A percentile compares a stretch with the other conserved stretches of the same genome.
Evolutionary conservation across 495 filamentous ascomycete species (phyloP).

Genomic region (Elasticomyces elasticus): DNA sequence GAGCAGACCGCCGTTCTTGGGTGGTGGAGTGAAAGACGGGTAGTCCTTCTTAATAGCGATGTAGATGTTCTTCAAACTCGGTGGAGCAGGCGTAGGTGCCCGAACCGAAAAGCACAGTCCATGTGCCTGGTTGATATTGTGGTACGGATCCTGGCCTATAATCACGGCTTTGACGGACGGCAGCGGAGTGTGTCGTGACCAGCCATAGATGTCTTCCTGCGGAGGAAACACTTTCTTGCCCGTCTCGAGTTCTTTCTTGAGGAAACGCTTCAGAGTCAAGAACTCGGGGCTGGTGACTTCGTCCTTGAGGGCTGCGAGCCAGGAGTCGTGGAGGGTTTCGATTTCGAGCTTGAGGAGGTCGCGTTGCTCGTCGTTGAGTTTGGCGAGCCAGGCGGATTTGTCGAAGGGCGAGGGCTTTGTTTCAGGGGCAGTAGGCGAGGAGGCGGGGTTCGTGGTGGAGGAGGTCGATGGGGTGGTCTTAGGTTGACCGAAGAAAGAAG

Average conservation of each 20-base stretch:
- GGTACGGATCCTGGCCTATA: constrained; percentile 93
- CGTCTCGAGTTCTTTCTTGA: constrained; percentile 63
- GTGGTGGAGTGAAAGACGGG: constrained; percentile 61
- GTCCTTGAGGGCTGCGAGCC: constrained; percentile 78
- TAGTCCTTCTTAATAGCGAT: constrained; percentile 77
- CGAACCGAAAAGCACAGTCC: constrained; percentile 91
- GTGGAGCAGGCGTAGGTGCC: constrained; percentile 76
- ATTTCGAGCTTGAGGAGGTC: constrained; percentile 79
- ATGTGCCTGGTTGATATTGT: constrained; percentile 91
- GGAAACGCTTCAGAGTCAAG: constrained; percentile 74
- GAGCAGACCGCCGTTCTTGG: constrained; percentile 66
- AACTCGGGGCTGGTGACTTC: constrained; percentile 70
- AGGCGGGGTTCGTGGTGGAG: constrained; percentile 30
- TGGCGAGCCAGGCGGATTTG: constrained; percentile 75
- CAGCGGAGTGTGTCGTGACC: constrained; percentile 88
- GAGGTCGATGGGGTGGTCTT: constrained; percentile 30
- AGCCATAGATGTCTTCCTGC: constrained; percentile 81
- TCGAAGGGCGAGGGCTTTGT: constrained; percentile 52
- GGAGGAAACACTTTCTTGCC: constrained; percentile 78
- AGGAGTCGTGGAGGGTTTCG: constrained; percentile 78
- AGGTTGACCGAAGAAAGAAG: constrained; percentile 53
- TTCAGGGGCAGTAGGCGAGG: constrained; percentile 27
- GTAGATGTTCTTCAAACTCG: constrained; percentile 87
- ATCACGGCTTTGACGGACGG: constrained; percentile 79
- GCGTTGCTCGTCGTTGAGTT: constrained; percentile 70